phyloP scores from a whole-genome alignment of 2,329 filamentous ascomycete species.

The Fusarium dimerum region DNA sequence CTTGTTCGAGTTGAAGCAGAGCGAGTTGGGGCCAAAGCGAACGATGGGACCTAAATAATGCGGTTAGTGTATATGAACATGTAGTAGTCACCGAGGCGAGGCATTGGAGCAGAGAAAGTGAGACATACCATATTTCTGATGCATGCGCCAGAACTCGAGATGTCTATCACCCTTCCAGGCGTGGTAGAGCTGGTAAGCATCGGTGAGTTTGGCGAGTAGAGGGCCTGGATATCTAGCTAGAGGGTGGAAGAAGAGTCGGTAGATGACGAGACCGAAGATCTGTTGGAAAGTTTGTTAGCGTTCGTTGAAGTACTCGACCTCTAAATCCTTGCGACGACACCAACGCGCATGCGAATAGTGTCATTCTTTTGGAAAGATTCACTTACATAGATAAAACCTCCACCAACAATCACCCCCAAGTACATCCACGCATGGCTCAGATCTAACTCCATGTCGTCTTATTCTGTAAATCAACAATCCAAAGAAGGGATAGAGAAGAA shows the following conservation, averaged over 20 bases:
- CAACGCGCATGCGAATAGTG: no score
- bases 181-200: conserved; percentile 69
- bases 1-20: conserved; percentile 74
- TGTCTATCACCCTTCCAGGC: conserved; percentile 75
- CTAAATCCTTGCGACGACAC: no score
- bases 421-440: conserved; percentile 42
- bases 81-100: neutral
- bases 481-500: neutral
- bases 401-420: conserved; percentile 39
- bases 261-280: conserved; percentile 47
- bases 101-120: no score
- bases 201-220: conserved; percentile 62
- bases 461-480: conserved; percentile 4
- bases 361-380: neutral
- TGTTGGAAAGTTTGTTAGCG: conserved; percentile 19
- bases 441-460: conserved; percentile 29
- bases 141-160: conserved; percentile 69
- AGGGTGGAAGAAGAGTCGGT: conserved; percentile 64
- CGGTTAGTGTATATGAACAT: conserved; percentile 1
- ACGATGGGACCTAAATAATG: conserved; percentile 57
- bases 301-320: no score
- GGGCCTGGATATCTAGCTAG: conserved; percentile 67
- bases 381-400: conserved; percentile 45
- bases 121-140: conserved; percentile 67
- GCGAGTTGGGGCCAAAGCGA: conserved; percentile 75